These are phyloP conservation scores for Coemansia brasiliensis DNA, from an alignment of 192 early-diverging fungal species.

Conservation along the genomic window DNA sequence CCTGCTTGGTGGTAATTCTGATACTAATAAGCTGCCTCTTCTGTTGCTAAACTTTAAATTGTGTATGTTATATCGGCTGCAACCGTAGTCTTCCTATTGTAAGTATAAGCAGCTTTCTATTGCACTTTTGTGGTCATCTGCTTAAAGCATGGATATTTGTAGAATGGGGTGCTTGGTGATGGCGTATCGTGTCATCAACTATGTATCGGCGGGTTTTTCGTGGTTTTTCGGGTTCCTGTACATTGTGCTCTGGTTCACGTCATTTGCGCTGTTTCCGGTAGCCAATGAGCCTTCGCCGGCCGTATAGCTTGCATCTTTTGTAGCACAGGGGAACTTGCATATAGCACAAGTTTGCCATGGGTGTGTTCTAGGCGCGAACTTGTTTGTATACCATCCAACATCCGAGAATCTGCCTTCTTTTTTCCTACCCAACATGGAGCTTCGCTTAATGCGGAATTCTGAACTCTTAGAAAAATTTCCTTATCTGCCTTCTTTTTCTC, in stretches of 20 bases:
- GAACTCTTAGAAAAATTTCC: background rate
- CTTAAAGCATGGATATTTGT: background rate
- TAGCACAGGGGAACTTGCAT: no score
- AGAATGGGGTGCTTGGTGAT: slow-evolving; percentile 45
- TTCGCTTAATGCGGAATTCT: background rate
- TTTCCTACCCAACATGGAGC: background rate
- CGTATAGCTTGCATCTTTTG: background rate
- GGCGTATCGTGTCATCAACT: slow-evolving; percentile 31
- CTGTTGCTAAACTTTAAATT: no score
- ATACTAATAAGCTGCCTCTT: no score
- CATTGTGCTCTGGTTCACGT: slow-evolving; percentile 48
- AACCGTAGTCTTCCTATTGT: slow-evolving; percentile 41
- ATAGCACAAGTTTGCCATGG: background rate
- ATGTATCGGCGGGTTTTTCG: slow-evolving; percentile 38
- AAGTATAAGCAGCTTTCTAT: slow-evolving; percentile 10
- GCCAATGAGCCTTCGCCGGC: slow-evolving; percentile 4
- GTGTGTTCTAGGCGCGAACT: background rate
- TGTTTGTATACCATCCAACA: background rate
- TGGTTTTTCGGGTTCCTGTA: slow-evolving; percentile 48
- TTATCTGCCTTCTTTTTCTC: background rate
- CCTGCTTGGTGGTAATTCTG: background rate
- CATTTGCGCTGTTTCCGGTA: slow-evolving; percentile 43
- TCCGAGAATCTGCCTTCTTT: background rate
- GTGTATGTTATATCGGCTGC: background rate
- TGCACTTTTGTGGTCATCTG: background rate